Base-by-base conservation (phyloP, 1,284 basidiomycete species). In the Cryptococcus sp. region DNA sequence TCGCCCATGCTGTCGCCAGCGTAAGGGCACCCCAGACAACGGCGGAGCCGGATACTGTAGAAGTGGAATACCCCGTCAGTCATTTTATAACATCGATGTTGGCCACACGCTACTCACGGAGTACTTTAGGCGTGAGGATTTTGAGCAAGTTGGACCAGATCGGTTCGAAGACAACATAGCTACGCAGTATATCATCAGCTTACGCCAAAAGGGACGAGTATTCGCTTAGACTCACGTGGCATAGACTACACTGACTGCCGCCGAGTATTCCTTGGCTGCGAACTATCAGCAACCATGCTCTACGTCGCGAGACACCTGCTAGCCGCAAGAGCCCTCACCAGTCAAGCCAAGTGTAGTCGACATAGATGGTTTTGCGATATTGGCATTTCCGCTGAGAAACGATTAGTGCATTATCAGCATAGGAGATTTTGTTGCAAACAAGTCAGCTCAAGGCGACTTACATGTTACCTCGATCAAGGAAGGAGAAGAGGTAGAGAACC, bases 91-190 rank as follows among this genome's bases (percentile, higher is more conserved):
- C n/a, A 6, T 11, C 30, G 23, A 47, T 17, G 46, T 38, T 4
- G 38, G 23, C 15, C 27, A 22, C 48, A 27, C 11, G 39, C 40
- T 8, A 59, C 68, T 55, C 39, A 68, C 68, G 50, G 15, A 70
- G 40, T 25, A 61, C 52, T 38, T 61, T 55, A 10, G 71, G 70
- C 3, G 58, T 55, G 17, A 73, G 51, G 8, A 70, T 62, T 47
- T 71, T 70, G 40, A 72, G 61, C 27, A 70, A 54, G 30, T 66
- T 63, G 27, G 69, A 62, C 55, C 65, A 70, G 1, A 69, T 55
- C 2, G 69, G 68, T 49, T 67, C 67, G 55, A 66, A 69, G 17
- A 67, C 64, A 30, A 71, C 67, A 49, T 71, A 70, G 19, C 56
- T 63, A 41, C 5, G 17, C 4, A 43, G 20, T n/a, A 39, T 10